Conservation (phyloP, 2,329 filamentous ascomycete species). For the Colletotrichum australisinense region DNA sequence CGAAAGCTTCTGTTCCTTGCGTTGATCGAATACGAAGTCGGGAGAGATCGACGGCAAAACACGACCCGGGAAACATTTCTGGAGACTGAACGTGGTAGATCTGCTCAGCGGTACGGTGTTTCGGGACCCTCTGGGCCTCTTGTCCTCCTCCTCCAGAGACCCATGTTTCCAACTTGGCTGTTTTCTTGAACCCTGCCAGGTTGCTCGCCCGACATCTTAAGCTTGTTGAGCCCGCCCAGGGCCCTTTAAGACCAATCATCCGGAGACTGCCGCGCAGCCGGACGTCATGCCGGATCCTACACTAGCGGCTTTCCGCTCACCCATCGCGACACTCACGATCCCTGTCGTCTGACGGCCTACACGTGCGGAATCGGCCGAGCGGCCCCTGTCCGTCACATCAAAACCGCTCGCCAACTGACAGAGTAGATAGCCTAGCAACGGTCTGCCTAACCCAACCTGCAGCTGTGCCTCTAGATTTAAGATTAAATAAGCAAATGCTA, state of each 20-base stretch:
- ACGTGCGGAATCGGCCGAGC: slow-evolving; percentile 31
- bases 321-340: neutral
- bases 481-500: neutral
- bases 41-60: slow-evolving; percentile 8
- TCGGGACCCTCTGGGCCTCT: neutral
- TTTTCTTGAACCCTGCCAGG: slow-evolving; percentile 6
- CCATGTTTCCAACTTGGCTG: neutral
- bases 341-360: slow-evolving; percentile 9
- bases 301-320: slow-evolving; percentile 3
- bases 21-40: neutral
- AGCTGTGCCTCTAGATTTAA: neutral
- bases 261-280: neutral
- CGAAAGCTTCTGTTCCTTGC: neutral
- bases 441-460: neutral
- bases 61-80: slow-evolving; percentile 1
- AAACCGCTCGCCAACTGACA: neutral
- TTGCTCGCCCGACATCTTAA: slow-evolving; percentile 21
- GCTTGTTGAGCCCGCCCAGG: slow-evolving; percentile 12
- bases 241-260: neutral
- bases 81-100: neutral
- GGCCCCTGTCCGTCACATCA: neutral
- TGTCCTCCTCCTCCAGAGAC: neutral
- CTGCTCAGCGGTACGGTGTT: slow-evolving; percentile 7
- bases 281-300: slow-evolving; percentile 11
- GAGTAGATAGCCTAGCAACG: neutral